Conservation (phyloP, 768 basidiomycete genomes). For the Chalciporus pseudorubinellus region DNA sequence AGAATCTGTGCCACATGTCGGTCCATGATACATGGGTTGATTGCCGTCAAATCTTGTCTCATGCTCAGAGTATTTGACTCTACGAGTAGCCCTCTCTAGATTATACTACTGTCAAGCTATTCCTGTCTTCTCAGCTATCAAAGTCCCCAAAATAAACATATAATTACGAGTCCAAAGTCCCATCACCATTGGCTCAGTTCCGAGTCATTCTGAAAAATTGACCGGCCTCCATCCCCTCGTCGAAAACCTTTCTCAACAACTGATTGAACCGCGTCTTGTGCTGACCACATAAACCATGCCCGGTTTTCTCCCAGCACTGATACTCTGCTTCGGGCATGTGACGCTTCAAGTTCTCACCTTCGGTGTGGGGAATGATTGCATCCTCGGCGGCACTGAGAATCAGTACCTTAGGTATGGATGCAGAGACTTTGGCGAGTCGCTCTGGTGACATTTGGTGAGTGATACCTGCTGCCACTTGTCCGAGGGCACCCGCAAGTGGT, state of each 20-base stretch:
- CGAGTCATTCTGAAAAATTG: not conserved
- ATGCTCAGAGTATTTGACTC: too few species aligned
- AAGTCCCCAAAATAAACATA: too few species aligned
- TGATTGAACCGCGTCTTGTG: conserved; percentile 47
- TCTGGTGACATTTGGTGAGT: conserved; percentile 58
- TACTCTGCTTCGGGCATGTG: conserved; percentile 59
- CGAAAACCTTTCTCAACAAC: conserved; percentile 54
- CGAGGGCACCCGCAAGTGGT: conserved; percentile 56
- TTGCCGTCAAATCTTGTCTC: too few species aligned
- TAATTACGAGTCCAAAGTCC: not conserved
- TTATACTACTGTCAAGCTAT: too few species aligned
- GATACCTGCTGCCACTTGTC: conserved; percentile 68
- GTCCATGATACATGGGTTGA: too few species aligned
- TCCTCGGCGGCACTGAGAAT: conserved; percentile 72
- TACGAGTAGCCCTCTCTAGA: too few species aligned
- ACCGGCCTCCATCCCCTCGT: conserved; percentile 41
- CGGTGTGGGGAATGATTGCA: conserved; percentile 48
- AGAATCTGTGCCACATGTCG: too few species aligned
- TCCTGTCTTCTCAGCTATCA: too few species aligned
- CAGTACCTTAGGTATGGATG: conserved; percentile 59
- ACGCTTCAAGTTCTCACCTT: conserved; percentile 51
- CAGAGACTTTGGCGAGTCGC: conserved; percentile 48
- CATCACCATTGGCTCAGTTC: not conserved
- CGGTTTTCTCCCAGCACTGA: conserved; percentile 57
- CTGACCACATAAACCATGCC: conserved; percentile 62